Evolutionary conservation across 164 flowering plant species (phyloP), one percentile per base, ranked within the genome.

Genomic region (Stephania cephalantha): DNA sequence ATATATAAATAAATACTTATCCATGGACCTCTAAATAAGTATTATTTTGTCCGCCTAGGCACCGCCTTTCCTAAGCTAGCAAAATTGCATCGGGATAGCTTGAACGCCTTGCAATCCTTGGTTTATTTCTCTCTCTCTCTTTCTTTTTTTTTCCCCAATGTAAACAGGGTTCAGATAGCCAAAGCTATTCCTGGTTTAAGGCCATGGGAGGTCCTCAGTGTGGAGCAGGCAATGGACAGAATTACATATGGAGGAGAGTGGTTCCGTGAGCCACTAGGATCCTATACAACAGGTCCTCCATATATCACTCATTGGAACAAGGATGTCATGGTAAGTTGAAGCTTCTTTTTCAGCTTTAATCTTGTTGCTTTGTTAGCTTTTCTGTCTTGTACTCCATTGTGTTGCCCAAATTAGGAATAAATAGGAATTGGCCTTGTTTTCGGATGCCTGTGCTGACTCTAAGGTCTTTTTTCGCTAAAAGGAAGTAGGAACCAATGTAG

Each of bases 211-310:
- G 95, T 93, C 79, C 78, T 90, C 29, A 93, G 93, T 73, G 72
- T 91, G 25, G 99, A 95, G 79, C 97, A 93, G 83, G 97, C 99
- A 12, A 93, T 95, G 99, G 92, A 91, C 79, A 86, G 82, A 73
- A 89, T 95, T 42, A 89, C 94, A 46, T 95, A 85, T 83, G 83
- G 79, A 67, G 94, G 97, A 50, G 77, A 88, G 79, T 91, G 98
- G 98, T 88, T 87, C 74, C 97, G 98, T 20, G 88, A 90, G 67
- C 95, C 94, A n/a, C 91, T 95, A 75, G 95, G 96, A 64, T 52
- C 89, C 53, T 87, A 80, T 85, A 86, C 89, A 18, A 90, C 97
- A 6, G 97, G 96, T 67, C 99, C 97, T 78, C 97, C 97, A 8
- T 95, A 89, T 81, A 86, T 91, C 72, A 67, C 61, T 71, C 73